A percentile compares a stretch with the other conserved stretches of the same genome.
Conservation (phyloP, 768 basidiomycete species). For the Termitomyces sp. region DNA sequence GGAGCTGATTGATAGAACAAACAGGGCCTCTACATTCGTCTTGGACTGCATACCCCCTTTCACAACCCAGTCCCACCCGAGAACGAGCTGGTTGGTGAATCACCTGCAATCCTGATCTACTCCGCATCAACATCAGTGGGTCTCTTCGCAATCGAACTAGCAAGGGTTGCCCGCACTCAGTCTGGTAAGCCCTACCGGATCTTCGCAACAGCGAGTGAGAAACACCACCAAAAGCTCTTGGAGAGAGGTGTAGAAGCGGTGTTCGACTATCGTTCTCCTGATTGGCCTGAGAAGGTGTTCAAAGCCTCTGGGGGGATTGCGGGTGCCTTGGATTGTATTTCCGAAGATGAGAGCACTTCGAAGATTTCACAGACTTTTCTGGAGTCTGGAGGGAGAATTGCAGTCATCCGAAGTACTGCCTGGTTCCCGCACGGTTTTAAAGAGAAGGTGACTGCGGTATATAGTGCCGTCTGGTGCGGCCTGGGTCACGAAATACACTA, state of each 20-base stretch:
- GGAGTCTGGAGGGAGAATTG: constrained; percentile 23
- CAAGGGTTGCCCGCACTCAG: constrained; percentile 17
- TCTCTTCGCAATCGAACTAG: constrained; percentile 23
- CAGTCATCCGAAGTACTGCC: constrained; percentile 20
- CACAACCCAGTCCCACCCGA: constrained; percentile 16
- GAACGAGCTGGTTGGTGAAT: constrained; percentile 4
- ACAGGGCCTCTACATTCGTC: constrained; percentile 27
- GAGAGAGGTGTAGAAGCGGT: constrained; percentile 24
- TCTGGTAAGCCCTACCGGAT: constrained; percentile 20
- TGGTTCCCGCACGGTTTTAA: constrained; percentile 22
- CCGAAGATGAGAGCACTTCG: constrained; percentile 24
- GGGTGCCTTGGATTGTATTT: constrained; percentile 28
- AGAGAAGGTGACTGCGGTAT: constrained; percentile 19
- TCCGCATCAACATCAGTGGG: constrained; percentile 29
- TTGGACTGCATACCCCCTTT: constrained; percentile 24
- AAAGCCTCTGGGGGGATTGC: constrained; percentile 22
- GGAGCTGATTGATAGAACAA: background rate
- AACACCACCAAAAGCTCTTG: constrained; percentile 21
- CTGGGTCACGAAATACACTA: constrained; percentile 26
- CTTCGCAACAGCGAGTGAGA: constrained; percentile 25
- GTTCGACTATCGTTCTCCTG: constrained; percentile 24
- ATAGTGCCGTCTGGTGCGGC: constrained; percentile 27
- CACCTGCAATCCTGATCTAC: constrained; percentile 24
- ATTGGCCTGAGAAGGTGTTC: constrained; percentile 24
- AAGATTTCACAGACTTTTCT: constrained; percentile 23